phyloP scores from a whole-genome alignment of 176 grass and related monocot genomes.

The Saccharum officinarum region DNA sequence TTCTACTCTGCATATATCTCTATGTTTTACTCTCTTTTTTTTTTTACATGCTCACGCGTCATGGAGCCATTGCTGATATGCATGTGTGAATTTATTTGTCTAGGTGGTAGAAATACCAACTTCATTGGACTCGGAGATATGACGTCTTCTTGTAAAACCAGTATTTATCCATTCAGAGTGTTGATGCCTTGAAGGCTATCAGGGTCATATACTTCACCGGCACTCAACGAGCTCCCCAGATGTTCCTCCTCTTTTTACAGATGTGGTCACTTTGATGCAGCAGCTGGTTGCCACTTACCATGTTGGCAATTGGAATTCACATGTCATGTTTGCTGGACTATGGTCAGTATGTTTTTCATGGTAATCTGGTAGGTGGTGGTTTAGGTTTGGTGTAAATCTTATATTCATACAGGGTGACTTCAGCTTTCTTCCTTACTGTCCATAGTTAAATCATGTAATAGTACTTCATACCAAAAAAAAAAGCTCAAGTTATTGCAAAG shows the following conservation, averaged over 20 bases:
- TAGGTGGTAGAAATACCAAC: conserved; percentile 59
- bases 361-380: conserved; percentile 21
- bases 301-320: conserved; percentile 19
- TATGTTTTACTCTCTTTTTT: conserved; percentile 9
- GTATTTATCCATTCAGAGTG: conserved; percentile 1
- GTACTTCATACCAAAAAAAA: not conserved
- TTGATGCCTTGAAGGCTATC: not conserved
- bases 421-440: conserved; percentile 38
- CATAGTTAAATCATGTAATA: conserved; percentile 43
- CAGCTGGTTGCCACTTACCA: not conserved
- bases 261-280: not conserved
- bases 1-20: not conserved
- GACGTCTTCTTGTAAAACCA: conserved; percentile 16
- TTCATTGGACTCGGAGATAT: conserved; percentile 59
- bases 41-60: not conserved
- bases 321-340: conserved; percentile 6
- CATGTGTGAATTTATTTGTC: conserved; percentile 19
- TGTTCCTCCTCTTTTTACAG: not conserved
- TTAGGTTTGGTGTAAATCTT: conserved; percentile 36
- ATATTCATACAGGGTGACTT: conserved; percentile 34
- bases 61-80: not conserved
- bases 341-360: conserved; percentile 27
- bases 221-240: not conserved
- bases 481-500: conserved; percentile 16
- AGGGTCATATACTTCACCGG: not conserved